Evolutionary conservation across 129 eudicot genomes (phyloP).

Genomic region (Arctium minus): DNA sequence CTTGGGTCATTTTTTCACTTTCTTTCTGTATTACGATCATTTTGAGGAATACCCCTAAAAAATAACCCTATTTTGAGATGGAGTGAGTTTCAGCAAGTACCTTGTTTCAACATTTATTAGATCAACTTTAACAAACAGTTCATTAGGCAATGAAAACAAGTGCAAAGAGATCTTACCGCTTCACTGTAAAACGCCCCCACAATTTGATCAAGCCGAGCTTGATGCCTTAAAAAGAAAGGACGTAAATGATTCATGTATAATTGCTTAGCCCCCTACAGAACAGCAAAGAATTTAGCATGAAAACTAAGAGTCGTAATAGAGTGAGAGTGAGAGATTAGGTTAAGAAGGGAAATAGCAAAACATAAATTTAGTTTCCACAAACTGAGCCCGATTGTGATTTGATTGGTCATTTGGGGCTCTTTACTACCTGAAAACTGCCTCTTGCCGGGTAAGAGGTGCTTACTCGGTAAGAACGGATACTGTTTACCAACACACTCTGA

Average conservation of each 20-base stretch:
- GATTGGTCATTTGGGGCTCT: background rate
- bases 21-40: too few relatives aligned
- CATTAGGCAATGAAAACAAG: conserved; percentile 1
- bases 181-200: conserved; percentile 52
- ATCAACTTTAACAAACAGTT: background rate
- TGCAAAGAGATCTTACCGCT: conserved; percentile 46
- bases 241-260: conserved; percentile 67
- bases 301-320: conserved; percentile 1
- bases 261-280: conserved; percentile 79
- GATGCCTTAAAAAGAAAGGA: conserved; percentile 84
- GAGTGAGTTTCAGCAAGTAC: background rate
- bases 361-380: background rate
- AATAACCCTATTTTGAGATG: background rate
- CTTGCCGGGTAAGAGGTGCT: background rate
- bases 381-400: background rate
- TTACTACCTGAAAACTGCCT: background rate
- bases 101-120: background rate
- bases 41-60: background rate
- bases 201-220: conserved; percentile 69
- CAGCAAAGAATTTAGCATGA: conserved; percentile 10
- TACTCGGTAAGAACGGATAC: background rate
- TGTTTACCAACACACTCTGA: background rate
- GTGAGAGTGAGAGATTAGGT: background rate
- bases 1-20: too few relatives aligned
- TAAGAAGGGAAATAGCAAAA: background rate